A percentile compares a stretch with the other conserved stretches of the same genome.
Conservation (phyloP, 1,284 basidiomycete genomes). For the Moesziomyces globuligerus region DNA sequence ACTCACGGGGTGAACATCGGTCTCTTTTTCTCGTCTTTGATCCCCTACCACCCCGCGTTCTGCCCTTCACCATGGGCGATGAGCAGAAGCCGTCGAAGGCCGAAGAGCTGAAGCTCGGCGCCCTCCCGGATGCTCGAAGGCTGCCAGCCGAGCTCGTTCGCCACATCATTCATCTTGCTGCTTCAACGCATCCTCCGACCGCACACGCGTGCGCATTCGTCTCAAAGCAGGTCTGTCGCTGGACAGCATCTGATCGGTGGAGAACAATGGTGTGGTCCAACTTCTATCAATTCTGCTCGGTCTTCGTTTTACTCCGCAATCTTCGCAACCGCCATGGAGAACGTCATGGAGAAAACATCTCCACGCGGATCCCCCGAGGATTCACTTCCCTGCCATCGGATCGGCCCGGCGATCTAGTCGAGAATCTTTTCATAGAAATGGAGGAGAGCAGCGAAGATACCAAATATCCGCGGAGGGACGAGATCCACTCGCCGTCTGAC, state of each 20-base stretch:
- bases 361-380: background rate
- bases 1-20: too few species aligned
- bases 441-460: background rate
- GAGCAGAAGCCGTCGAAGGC: background rate
- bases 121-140: background rate
- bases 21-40: too few species aligned
- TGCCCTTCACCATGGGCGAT: too few species aligned
- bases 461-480: too few species aligned
- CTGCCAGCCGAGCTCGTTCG: conserved; percentile 39
- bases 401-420: conserved; percentile 19
- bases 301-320: too few species aligned
- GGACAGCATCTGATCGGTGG: conserved; percentile 47
- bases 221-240: conserved; percentile 42
- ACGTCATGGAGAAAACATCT: background rate
- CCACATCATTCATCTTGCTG: conserved; percentile 38
- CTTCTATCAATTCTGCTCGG: too few species aligned
- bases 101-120: background rate
- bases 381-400: conserved; percentile 17
- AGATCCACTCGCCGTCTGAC: too few species aligned
- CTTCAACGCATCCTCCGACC: conserved; percentile 26
- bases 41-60: too few species aligned
- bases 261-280: conserved; percentile 30
- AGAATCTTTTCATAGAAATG: conserved; percentile 48
- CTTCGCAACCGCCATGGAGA: too few species aligned
- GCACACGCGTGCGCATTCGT: conserved; percentile 48